A percentile compares a stretch with the other conserved stretches of the same genome.
Evolutionary conservation across 1,139 yeast genomes (phyloP).

Genomic region (Groenewaldozyma auringiensis): DNA sequence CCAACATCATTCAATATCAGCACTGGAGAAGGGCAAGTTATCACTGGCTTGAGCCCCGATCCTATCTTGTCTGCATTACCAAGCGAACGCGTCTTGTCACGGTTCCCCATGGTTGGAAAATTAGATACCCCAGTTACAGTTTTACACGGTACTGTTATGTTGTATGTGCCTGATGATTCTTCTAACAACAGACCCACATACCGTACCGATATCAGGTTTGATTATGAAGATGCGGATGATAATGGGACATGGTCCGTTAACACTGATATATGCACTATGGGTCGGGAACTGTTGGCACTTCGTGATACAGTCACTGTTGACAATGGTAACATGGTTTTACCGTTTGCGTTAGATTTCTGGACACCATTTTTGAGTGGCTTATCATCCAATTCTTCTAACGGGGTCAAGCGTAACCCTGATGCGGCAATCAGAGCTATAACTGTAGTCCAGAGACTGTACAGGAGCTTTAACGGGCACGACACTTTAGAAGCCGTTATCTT

Average conservation of each 20-base stretch:
- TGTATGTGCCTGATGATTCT: not conserved
- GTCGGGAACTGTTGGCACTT: conserved; percentile 27
- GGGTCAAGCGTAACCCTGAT: conserved; percentile 23
- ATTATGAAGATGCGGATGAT: not conserved
- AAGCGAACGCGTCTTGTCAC: not conserved
- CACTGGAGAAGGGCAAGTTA: not conserved
- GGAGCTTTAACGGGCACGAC: conserved; percentile 8
- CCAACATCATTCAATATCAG: not conserved
- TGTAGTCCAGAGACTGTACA: conserved; percentile 29
- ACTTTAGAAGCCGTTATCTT: conserved; percentile 25
- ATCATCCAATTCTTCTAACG: conserved; percentile 9
- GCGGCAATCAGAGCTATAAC: conserved; percentile 32
- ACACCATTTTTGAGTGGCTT: conserved; percentile 33
- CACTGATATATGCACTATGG: conserved; percentile 29
- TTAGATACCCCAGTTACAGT: not conserved
- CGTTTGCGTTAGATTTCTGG: conserved; percentile 36
- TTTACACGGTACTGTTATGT: not conserved
- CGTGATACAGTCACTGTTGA: conserved; percentile 25
- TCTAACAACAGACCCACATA: not conserved
- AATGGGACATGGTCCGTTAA: conserved; percentile 24
- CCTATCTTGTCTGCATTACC: not conserved
- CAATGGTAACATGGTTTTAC: conserved; percentile 22
- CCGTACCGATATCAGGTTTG: not conserved
- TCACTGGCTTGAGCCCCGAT: not conserved
- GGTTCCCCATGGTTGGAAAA: not conserved